Base-by-base conservation (phyloP, 1,284 basidiomycete species). In the Leccinum fallax region DNA sequence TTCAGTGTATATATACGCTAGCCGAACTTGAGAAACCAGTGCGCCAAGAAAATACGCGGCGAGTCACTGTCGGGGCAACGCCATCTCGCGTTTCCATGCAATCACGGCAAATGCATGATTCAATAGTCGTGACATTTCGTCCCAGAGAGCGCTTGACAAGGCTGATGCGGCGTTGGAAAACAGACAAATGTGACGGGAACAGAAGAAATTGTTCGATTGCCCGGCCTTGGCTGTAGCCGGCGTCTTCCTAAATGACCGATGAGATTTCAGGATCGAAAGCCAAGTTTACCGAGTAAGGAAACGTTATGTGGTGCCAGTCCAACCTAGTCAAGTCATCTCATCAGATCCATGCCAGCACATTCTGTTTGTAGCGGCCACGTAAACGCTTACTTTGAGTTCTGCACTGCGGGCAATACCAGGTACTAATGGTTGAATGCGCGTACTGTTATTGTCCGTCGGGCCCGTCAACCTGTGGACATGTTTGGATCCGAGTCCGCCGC, bases 31-130 rank as follows among this genome's bases (percentile, higher is more conserved):
- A 26, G 15, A 24, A 57, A 63, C 51, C 66, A 48, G 64, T 66
- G 52, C 57, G 58, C 64, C 64, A 61, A 67, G 63, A 46, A 36
- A 65, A 54, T 7, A 28, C 11, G 43, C 10, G 28, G 38, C 21
- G 28, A 32, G 30, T 32, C 30, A 38, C 3, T 8, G 21, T 21
- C 19, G 43, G 53, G 59, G 43, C 16, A 51, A 28, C 5, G 13
- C 24, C 36, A 4, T 26, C 19, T 34, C 8, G 60, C 53, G 32
- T 6, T 21, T 26, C 36, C 34, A 26, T 49, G n/a, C 32, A 21
- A 16, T 40, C 34, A 46, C 13, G 5, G 26, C 16, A 48, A 62
- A 38, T 58, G 19, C 7, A 24, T 38, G 54, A 15, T 10, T 32
- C 3, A 10, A 43, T 8, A 7, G 21, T 40, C 11, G 19, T 21